These are phyloP conservation scores for Arthrobotrys megalospora DNA, from an alignment of 2,329 filamentous ascomycete genomes.

Conservation along the genomic window DNA sequence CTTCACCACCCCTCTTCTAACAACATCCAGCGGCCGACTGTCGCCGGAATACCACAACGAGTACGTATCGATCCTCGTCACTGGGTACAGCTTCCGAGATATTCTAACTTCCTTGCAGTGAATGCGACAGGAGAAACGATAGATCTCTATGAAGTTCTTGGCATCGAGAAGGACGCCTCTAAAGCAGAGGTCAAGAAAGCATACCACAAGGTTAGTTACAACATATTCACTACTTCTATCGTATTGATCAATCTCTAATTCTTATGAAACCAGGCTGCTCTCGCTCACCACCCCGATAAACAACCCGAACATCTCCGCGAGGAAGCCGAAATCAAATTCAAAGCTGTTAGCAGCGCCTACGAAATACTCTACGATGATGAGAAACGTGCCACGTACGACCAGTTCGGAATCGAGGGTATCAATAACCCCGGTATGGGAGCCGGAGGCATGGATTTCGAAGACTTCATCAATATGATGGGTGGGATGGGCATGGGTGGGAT, in stretches of 20 bases:
- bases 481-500: slow-evolving; percentile 74
- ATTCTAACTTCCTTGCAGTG: slow-evolving; percentile 60
- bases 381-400: slow-evolving; percentile 91
- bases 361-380: slow-evolving; percentile 97
- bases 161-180: slow-evolving; percentile 79
- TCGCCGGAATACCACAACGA: slow-evolving; percentile 22
- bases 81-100: neutral
- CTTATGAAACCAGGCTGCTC: slow-evolving; percentile 76
- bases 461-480: slow-evolving; percentile 79
- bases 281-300: slow-evolving; percentile 95
- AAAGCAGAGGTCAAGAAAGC: slow-evolving; percentile 93
- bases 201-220: slow-evolving; percentile 84
- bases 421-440: slow-evolving; percentile 81
- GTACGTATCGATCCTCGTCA: slow-evolving; percentile 5
- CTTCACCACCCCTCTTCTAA: slow-evolving; percentile 18
- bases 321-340: slow-evolving; percentile 92
- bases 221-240: slow-evolving; percentile 19
- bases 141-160: slow-evolving; percentile 82
- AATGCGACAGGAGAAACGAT: slow-evolving; percentile 69
- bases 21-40: slow-evolving; percentile 5
- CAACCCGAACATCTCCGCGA: slow-evolving; percentile 87
- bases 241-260: slow-evolving; percentile 13
- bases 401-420: slow-evolving; percentile 95
- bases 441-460: slow-evolving; percentile 83
- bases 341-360: slow-evolving; percentile 92